phyloP scores from a whole-genome alignment of 306 rosid genomes.

The Oemleria cerasiformis region DNA sequence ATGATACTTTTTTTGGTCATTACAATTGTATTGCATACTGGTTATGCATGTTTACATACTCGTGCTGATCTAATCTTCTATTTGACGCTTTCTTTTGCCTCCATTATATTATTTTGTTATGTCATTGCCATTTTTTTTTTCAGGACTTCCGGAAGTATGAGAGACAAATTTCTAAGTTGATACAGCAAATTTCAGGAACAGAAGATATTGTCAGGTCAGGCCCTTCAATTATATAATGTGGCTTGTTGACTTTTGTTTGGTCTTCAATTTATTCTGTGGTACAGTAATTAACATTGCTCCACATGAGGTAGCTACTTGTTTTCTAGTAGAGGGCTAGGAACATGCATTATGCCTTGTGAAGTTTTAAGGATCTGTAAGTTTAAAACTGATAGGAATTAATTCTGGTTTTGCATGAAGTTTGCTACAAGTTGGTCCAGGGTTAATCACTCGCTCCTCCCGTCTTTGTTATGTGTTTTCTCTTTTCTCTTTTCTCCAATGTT shows the following conservation, averaged over 20 bases:
- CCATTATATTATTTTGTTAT: slow-evolving; percentile 14
- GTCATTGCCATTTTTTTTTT: slow-evolving; percentile 10
- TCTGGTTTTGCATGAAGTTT: background rate
- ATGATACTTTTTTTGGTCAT: background rate
- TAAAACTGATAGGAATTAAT: too few species aligned
- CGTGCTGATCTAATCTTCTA: background rate
- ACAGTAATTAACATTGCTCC: background rate
- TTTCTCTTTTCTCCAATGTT: background rate
- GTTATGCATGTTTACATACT: background rate
- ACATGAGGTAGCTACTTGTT: background rate
- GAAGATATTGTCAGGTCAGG: slow-evolving; percentile 71
- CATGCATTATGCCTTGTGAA: background rate
- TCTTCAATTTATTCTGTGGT: background rate
- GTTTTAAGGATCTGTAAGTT: background rate
- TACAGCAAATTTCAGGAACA: slow-evolving; percentile 65
- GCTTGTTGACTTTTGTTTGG: background rate
- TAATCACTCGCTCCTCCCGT: background rate
- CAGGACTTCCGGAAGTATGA: slow-evolving; percentile 63
- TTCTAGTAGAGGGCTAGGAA: background rate
- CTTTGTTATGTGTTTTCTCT: background rate
- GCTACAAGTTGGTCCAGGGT: background rate
- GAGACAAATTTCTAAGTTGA: slow-evolving; percentile 55
- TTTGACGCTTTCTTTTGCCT: slow-evolving; percentile 8
- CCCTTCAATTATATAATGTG: slow-evolving; percentile 10
- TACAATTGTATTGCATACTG: background rate